Base-by-base conservation (phyloP, 73 alveolate species). In the Stentor coeruleus region DNA sequence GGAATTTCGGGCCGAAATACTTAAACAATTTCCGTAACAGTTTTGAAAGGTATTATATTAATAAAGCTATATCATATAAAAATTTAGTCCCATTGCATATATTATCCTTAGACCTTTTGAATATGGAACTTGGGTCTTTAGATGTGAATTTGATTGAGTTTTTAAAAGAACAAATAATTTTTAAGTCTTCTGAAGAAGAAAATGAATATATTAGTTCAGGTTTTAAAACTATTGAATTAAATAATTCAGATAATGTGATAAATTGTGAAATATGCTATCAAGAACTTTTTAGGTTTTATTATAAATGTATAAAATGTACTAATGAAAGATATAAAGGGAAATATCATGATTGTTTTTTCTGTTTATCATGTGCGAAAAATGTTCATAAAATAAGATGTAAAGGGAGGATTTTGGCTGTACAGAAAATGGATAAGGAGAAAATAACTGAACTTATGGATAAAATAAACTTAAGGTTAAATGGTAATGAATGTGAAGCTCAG, bases 1-100 rank as follows among this genome's bases (percentile, higher is more conserved):
- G 97, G 93, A 91, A 91, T 82, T 86, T 88, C 35, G 91, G 91
- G 4, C 74, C 89, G 39, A 74, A 66, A 58, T 86, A 77, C 3
- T 58, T 41, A 42, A 57, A 81, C 75, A 73, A 91, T n/a, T 55
- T 91, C 4, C 38, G 36, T 58, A 87, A 79, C 3, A 66, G 90
- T 59, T 83, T 81, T 60, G 88, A 82, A 39, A 91, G 97, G 85
- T 77, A 81, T 74, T 37, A 49, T 37, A 49, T 80, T 33, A 91
- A 91, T 83, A 38, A 42, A 49, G 82, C 88, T 74, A 89, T 91
- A 2, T 38, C 81, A 39, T 89, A 58, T 35, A 20, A 81, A 49
- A 84, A 87, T 35, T 77, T 91, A 6, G 85, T 91, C 14, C 93
- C 93, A 26, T 77, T 75, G 59, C 41, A 77, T 40, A 83, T 84